Evolutionary conservation across 169 alveolate species (phyloP).

Genomic region (Plasmodium relictum): DNA sequence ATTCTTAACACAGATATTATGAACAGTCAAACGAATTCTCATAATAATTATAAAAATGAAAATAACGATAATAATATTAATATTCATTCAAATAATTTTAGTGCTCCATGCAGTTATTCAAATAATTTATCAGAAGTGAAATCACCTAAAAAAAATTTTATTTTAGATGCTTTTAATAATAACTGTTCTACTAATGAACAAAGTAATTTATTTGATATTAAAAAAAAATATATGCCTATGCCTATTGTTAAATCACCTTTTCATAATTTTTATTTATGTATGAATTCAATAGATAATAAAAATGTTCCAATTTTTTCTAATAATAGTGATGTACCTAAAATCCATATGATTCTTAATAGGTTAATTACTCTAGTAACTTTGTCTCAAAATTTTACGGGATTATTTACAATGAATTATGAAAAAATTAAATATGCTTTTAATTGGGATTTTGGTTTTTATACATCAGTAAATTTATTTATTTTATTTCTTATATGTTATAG

Average conservation of each 20-base stretch:
- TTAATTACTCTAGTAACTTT: slow-evolving; percentile 37
- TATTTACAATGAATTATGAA: slow-evolving; percentile 66
- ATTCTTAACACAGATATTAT: background rate
- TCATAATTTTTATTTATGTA: slow-evolving; percentile 63
- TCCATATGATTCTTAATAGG: slow-evolving; percentile 47
- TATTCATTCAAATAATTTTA: background rate
- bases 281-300: slow-evolving; percentile 30
- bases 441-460: slow-evolving; percentile 64
- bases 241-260: slow-evolving; percentile 72
- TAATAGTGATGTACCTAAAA: slow-evolving; percentile 65
- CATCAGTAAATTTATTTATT: slow-evolving; percentile 38
- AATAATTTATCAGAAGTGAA: slow-evolving; percentile 30
- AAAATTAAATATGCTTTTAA: slow-evolving; percentile 64
- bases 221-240: slow-evolving; percentile 21
- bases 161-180: slow-evolving; percentile 22
- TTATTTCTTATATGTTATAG: slow-evolving; percentile 59
- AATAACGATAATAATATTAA: background rate
- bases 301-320: slow-evolving; percentile 58
- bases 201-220: slow-evolving; percentile 17
- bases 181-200: slow-evolving; percentile 10
- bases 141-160: slow-evolving; percentile 5
- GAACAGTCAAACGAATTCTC: background rate
- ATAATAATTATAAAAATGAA: slow-evolving; percentile 3
- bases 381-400: slow-evolving; percentile 48
- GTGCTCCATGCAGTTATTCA: background rate